Base-by-base conservation (phyloP, 257 asterid species). In the Forsythia viridissima region DNA sequence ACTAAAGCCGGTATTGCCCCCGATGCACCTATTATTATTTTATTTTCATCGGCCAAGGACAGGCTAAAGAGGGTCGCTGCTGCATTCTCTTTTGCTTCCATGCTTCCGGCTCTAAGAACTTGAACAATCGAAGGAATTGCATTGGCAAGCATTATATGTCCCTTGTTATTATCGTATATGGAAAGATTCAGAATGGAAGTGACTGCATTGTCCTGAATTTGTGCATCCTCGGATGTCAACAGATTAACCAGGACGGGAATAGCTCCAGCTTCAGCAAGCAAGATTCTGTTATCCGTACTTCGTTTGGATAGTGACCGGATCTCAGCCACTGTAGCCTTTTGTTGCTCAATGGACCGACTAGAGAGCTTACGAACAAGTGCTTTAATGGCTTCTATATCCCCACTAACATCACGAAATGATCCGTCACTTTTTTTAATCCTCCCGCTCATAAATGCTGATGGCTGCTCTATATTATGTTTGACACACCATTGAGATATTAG, bases 231-330 rank as follows among this genome's bases (percentile, higher is more conserved):
- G 0, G 89, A 89, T 15, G 98, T 87, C 87, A 95, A 78, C 48
- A 93, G 83, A 70, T 79, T 90, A 73, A 95, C 93, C 1, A 95
- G 88, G 48, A 90, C 79, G 0, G 98, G 99, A 65, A 95, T 93
- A 21, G 99, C 98, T 39, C 98, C 99, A 0, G 97, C 93, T 80
- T 93, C 97, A 4, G 96, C 98, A 30, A 95, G 91, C 88, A 95
- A 81, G 84, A 95, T 92, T 59, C 99, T 80, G 41, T 93, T 95
- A 77, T 95, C 98, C 0, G 99, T 95, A 81, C 97, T 95, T 84
- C 98, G 81, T 83, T 91, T 95, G 63, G 99, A 95, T 36, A 95
- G 83, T 0, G 90, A 93, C 12, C 98, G 89, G 80, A 91, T 90
- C 85, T 95, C 97, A 44, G 92, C 85, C 18, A 95, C 98, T 13